Evolutionary conservation across 2,329 filamentous ascomycete genomes (phyloP).

Genomic region (Emergomyces africanus): DNA sequence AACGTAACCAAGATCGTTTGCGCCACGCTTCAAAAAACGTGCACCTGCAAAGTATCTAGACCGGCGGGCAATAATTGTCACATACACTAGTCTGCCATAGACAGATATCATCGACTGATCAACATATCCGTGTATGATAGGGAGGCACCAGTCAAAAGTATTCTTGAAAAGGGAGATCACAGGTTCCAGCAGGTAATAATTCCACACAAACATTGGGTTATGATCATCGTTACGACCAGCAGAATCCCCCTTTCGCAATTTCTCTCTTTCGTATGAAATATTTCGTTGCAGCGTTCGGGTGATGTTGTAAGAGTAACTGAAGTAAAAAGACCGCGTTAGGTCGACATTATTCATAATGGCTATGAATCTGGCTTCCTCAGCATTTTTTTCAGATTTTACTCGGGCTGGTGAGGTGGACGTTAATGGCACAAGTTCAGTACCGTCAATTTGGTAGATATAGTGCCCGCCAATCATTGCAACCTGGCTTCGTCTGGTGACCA

Average conservation of each 20-base stretch:
- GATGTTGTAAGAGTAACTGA: slow-evolving; percentile 96
- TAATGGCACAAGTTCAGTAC: slow-evolving; percentile 79
- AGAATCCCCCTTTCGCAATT: slow-evolving; percentile 51
- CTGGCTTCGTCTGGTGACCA: slow-evolving; percentile 91
- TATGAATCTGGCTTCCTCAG: slow-evolving; percentile 81
- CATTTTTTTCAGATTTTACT: slow-evolving; percentile 67
- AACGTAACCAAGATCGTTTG: slow-evolving; percentile 89
- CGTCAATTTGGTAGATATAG: slow-evolving; percentile 90
- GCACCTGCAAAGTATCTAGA: slow-evolving; percentile 92
- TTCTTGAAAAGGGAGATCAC: slow-evolving; percentile 58
- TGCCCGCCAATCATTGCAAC: slow-evolving; percentile 94
- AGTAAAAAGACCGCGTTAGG: slow-evolving; percentile 85
- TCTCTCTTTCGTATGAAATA: slow-evolving; percentile 64
- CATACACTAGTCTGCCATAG: slow-evolving; percentile 78
- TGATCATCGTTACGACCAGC: slow-evolving; percentile 61
- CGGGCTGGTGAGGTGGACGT: slow-evolving; percentile 56
- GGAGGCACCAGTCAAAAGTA: slow-evolving; percentile 89
- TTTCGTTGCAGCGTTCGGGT: slow-evolving; percentile 88
- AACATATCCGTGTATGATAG: slow-evolving; percentile 91
- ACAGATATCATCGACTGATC: slow-evolving; percentile 78
- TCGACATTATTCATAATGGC: slow-evolving; percentile 84
- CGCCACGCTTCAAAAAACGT: slow-evolving; percentile 83
- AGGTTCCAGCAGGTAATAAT: slow-evolving; percentile 73
- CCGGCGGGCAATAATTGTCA: slow-evolving; percentile 83
- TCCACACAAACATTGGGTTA: slow-evolving; percentile 98